Percentiles rank a stretch among this genome's conserved stretches.
These are phyloP conservation scores for Racocetra persica DNA, from an alignment of 371 early-diverging fungal genomes.

Conservation along the genomic window DNA sequence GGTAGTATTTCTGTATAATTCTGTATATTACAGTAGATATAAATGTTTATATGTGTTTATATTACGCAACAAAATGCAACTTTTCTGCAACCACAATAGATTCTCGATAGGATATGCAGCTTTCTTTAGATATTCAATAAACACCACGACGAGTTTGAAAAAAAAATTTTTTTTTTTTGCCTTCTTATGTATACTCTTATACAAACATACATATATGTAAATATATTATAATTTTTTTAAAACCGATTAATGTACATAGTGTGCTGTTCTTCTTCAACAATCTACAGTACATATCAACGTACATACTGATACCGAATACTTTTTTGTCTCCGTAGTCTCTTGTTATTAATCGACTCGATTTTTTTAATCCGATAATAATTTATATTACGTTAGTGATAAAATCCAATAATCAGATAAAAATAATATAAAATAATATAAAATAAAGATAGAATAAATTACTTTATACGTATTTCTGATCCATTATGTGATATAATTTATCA, in stretches of 20 bases:
- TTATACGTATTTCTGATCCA: neutral
- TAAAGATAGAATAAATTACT: neutral
- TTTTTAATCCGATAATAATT: neutral
- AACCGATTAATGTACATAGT: neutral
- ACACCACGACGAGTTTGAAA: neutral
- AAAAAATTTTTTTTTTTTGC: neutral
- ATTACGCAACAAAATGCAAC: neutral
- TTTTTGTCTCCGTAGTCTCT: no score
- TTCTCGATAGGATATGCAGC: neutral
- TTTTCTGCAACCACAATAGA: constrained; percentile 30
- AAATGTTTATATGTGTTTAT: no score
- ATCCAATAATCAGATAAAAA: no score
- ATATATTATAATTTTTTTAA: neutral
- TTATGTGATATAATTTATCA: constrained; percentile 3
- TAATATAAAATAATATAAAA: no score
- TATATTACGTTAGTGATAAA: no score
- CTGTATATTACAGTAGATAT: no score
- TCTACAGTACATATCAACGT: neutral
- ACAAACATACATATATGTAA: neutral
- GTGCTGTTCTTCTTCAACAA: constrained; percentile 1
- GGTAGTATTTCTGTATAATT: no score
- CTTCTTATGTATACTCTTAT: neutral
- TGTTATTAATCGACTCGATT: neutral
- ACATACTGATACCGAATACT: neutral
- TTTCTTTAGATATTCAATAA: constrained; percentile 5